Evolutionary conservation across 108 stramenopile species (phyloP), one percentile per base, ranked within the genome.

Genomic region (Nannochloropsis granulata): DNA sequence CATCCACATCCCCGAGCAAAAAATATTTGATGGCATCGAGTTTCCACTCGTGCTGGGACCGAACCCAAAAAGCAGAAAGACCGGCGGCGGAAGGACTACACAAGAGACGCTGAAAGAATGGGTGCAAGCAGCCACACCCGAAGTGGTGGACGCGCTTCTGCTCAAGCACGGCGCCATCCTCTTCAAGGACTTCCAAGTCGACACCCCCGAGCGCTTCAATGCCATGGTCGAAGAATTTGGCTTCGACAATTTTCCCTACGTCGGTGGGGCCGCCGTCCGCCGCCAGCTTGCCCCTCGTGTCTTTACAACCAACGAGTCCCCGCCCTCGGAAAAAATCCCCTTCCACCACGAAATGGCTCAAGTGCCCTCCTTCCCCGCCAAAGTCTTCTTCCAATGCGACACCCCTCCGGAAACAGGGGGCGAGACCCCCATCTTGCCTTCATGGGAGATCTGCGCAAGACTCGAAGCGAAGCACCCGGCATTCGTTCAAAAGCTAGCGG

Each of bases 331-430:
- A 81, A 91, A 91, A 43, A 95, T 94, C 79, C 93, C 94, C 0
- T 94, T 94, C 84, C 94, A 95, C 86, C 94, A 95, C 79, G 94
- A 95, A 71, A 87, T 95, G 25, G 93, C 93, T 12, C 93, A 95
- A 86, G 88, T 90, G 44, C 86, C 88, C 45, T 90, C 93, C 83
- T 93, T 93, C 43, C 94, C 94, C 13, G 85, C 85, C 79, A 93
- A 93, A 43, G 45, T 95, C 21, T 92, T 93, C 84, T 94, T 95
- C 87, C 93, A 91, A 80, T 95, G 94, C 86, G 93, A 94, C 45
- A 43, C 84, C 21, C 92, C 94, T 23, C 82, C 93, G 23, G 85
- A 91, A 82, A 88, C 84, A 14, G 94, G 94, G 13, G 94, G 94
- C 25, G 93, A 95, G 80, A 95, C 94, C 24, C 93, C 94, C 3